Percentiles rank a stretch among this genome's conserved stretches.
phyloP scores from a whole-genome alignment of 805 yeast genomes.

The Wickerhamiella parazyma region DNA sequence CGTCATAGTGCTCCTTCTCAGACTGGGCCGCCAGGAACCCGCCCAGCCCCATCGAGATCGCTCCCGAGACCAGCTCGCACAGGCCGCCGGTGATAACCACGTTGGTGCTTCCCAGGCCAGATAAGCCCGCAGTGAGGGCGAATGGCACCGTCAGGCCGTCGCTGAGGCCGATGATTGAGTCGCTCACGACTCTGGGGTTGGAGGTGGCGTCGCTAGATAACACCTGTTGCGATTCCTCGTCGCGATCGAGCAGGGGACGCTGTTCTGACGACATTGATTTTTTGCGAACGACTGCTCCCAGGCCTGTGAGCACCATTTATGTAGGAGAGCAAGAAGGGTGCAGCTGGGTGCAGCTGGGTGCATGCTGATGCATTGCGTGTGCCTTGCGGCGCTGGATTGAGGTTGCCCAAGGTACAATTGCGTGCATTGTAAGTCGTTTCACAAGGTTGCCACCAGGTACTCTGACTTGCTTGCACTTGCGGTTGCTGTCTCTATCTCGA shows the following conservation, averaged over 20 bases:
- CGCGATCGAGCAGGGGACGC: conserved; percentile 4
- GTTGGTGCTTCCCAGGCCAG: conserved; percentile 75
- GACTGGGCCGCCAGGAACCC: conserved; percentile 90
- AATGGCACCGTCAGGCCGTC: conserved; percentile 96
- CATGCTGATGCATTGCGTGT: neutral
- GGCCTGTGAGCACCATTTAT: neutral
- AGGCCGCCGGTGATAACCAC: conserved; percentile 94
- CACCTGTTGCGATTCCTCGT: conserved; percentile 1
- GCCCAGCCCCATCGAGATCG: conserved; percentile 95
- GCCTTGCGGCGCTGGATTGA: no score
- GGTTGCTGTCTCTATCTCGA: no score
- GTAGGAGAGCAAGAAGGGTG: neutral
- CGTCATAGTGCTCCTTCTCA: conserved; percentile 32
- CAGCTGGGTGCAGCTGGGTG: no score
- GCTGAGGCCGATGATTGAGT: conserved; percentile 79
- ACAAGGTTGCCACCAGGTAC: no score
- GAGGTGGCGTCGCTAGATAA: conserved; percentile 1
- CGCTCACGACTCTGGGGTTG: conserved; percentile 79
- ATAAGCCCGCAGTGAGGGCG: conserved; percentile 90
- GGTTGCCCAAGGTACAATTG: no score
- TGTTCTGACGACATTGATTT: conserved; percentile 4
- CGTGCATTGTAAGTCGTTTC: no score
- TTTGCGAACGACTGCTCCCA: neutral
- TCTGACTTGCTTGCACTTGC: no score
- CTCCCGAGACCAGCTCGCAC: conserved; percentile 93